Percentiles rank a stretch among this genome's conserved stretches.
These are phyloP conservation scores for Pelargonium nanum DNA, from an alignment of 345 rosid genomes.

Conservation along the genomic window DNA sequence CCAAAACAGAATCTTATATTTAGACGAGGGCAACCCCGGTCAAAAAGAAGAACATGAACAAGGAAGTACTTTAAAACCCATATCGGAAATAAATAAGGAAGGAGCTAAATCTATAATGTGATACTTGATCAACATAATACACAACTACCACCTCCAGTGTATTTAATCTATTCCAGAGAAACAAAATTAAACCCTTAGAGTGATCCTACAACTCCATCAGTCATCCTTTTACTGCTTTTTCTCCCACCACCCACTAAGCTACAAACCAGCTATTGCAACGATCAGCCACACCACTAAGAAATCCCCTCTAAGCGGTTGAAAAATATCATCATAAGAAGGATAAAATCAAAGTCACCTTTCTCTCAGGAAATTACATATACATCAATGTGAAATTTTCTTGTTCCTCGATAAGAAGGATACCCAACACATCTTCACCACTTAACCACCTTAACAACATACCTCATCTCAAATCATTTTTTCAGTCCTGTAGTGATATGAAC, in stretches of 20 bases:
- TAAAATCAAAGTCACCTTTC: too few species aligned
- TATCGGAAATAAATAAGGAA: neutral
- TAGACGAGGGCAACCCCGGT: neutral
- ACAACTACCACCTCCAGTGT: too few species aligned
- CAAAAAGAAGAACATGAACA: too few species aligned
- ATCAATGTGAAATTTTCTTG: neutral
- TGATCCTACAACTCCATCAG: neutral
- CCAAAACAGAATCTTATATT: neutral
- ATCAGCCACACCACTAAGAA: too few species aligned
- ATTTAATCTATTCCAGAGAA: neutral
- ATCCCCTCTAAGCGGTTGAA: neutral
- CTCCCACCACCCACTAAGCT: neutral
- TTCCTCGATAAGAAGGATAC: too few species aligned
- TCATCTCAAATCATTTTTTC: neutral
- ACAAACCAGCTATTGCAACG: neutral
- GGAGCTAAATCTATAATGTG: neutral
- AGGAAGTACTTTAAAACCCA: neutral
- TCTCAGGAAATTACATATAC: neutral
- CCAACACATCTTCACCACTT: too few species aligned
- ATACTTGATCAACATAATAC: neutral
- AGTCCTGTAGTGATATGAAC: neutral
- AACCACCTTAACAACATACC: too few species aligned
- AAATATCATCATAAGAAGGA: too few species aligned
- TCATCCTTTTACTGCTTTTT: neutral
- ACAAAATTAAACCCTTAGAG: neutral